Percentiles rank a stretch among this genome's conserved stretches.
phyloP scores from a whole-genome alignment of 768 basidiomycete species.

The Mycena venus region DNA sequence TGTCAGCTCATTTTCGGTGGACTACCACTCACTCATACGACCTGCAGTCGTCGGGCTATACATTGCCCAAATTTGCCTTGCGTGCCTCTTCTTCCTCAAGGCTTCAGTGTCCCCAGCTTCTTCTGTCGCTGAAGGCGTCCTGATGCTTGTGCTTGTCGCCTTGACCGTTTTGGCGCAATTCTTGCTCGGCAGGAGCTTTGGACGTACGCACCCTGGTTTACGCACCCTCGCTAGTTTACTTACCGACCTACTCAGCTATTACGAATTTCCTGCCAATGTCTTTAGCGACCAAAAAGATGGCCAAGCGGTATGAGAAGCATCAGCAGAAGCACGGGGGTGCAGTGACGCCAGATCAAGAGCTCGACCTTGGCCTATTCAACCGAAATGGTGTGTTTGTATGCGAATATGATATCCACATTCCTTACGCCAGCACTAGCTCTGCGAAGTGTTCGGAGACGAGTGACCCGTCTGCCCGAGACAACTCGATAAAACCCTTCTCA shows the following conservation, averaged over 20 bases:
- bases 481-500: constrained; percentile 46
- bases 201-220: constrained; percentile 56
- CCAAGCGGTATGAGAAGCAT: constrained; percentile 53
- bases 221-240: no score
- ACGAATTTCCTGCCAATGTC: constrained; percentile 71
- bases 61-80: constrained; percentile 76
- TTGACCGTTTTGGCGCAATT: constrained; percentile 63
- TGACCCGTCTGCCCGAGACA: constrained; percentile 41
- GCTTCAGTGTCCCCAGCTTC: constrained; percentile 48
- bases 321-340: constrained; percentile 39
- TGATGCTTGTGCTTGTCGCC: constrained; percentile 72
- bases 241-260: constrained; percentile 54
- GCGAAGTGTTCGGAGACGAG: constrained; percentile 51
- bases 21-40: neutral
- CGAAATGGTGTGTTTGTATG: constrained; percentile 42
- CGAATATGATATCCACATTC: neutral
- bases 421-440: constrained; percentile 24
- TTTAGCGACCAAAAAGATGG: constrained; percentile 70
- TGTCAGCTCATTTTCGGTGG: constrained; percentile 36
- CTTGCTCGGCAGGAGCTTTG: constrained; percentile 52
- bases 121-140: constrained; percentile 57
- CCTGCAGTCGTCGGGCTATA: constrained; percentile 74
- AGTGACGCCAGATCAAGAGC: constrained; percentile 30
- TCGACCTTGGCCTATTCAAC: constrained; percentile 55
- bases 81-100: constrained; percentile 78